Evolutionary conservation across 78 protist genomes (phyloP).

Genomic region (Dictyostelium brefeldianum): DNA sequence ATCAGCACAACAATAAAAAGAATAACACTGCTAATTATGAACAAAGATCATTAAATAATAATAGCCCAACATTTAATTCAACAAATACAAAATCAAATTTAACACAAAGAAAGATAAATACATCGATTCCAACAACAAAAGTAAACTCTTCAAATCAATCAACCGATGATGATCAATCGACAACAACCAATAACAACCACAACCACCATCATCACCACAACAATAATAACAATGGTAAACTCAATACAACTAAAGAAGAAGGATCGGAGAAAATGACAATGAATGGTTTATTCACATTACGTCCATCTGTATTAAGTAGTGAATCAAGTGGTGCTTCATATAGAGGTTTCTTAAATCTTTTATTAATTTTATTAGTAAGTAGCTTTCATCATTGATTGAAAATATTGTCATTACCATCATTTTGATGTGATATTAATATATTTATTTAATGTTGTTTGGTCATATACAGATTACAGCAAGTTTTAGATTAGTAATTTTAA

Average conservation of each 20-base stretch:
- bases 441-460: not conserved
- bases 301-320: slow-evolving; percentile 56
- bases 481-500: slow-evolving; percentile 77
- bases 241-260: not conserved
- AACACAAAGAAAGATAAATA: slow-evolving; percentile 10
- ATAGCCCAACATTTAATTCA: not conserved
- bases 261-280: not conserved
- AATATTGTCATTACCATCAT: not conserved
- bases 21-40: not conserved
- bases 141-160: not conserved
- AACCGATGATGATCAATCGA: not conserved
- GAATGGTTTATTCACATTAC: slow-evolving; percentile 35
- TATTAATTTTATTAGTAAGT: slow-evolving; percentile 42
- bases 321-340: slow-evolving; percentile 32
- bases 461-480: slow-evolving; percentile 57
- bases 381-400: not conserved
- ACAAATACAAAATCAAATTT: not conserved
- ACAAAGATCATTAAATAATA: not conserved
- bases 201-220: not conserved
- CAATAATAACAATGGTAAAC: not conserved
- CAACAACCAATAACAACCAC: not conserved
- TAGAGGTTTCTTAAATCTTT: slow-evolving; percentile 58
- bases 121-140: not conserved
- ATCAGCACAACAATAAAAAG: too few relatives aligned
- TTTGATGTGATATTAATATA: too few relatives aligned